Evolutionary conservation across 2,329 filamentous ascomycete species (phyloP).

Genomic region (Exophiala phaeomuriformis): DNA sequence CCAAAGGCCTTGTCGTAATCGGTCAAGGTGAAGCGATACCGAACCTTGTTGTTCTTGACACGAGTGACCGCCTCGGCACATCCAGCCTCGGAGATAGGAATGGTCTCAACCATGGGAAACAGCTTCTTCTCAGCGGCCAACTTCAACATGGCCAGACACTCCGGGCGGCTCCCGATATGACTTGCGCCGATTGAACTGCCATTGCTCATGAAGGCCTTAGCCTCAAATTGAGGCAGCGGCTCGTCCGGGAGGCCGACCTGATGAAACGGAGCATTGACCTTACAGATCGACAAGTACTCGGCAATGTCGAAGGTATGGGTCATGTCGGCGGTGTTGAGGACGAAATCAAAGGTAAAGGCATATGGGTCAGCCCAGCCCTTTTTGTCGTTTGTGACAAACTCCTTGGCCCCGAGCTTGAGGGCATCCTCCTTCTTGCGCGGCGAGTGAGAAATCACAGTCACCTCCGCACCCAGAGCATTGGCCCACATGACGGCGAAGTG

Average conservation of each 20-base stretch:
- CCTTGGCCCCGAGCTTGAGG: slow-evolving; percentile 52
- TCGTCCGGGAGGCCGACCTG: slow-evolving; percentile 56
- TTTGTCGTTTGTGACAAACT: slow-evolving; percentile 52
- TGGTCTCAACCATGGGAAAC: slow-evolving; percentile 60
- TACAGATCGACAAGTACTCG: slow-evolving; percentile 46
- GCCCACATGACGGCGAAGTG: slow-evolving; percentile 65
- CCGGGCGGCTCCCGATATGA: slow-evolving; percentile 62
- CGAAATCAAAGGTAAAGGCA: slow-evolving; percentile 54
- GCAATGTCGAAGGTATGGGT: slow-evolving; percentile 59
- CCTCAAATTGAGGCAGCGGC: slow-evolving; percentile 61
- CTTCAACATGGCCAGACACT: slow-evolving; percentile 66
- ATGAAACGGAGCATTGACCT: slow-evolving; percentile 51
- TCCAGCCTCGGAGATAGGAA: slow-evolving; percentile 64
- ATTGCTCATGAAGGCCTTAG: slow-evolving; percentile 67
- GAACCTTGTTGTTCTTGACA: slow-evolving; percentile 63
- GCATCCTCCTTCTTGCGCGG: slow-evolving; percentile 55
- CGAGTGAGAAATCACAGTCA: slow-evolving; percentile 55
- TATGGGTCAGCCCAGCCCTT: slow-evolving; percentile 52
- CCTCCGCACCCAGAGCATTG: slow-evolving; percentile 58
- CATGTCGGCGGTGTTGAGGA: slow-evolving; percentile 67
- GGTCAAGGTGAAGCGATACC: slow-evolving; percentile 58
- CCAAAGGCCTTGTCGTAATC: slow-evolving; percentile 63
- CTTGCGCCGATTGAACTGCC: slow-evolving; percentile 64
- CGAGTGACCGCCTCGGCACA: slow-evolving; percentile 63
- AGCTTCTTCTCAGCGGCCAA: slow-evolving; percentile 63